Percentiles rank a stretch among this genome's conserved stretches.
phyloP scores from a whole-genome alignment of 352 stramenopile genomes.

The Phytophthora vignae region DNA sequence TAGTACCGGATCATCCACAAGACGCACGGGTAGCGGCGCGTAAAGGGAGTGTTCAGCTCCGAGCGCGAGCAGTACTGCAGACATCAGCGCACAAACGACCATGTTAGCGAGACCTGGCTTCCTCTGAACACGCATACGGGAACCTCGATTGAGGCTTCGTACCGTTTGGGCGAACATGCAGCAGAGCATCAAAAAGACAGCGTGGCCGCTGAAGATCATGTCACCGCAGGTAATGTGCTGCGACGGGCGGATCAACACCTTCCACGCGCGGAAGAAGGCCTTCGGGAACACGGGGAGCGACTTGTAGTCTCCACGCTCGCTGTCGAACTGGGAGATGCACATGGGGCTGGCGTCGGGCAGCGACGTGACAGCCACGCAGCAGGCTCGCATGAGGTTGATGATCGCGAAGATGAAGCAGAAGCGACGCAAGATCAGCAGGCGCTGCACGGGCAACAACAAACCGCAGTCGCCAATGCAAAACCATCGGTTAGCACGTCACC shows the following conservation, averaged over 20 bases:
- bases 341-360: conserved; percentile 86
- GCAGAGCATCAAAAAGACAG: conserved; percentile 87
- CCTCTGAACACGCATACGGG: background rate
- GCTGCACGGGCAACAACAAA: conserved; percentile 38
- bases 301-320: conserved; percentile 77
- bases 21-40: conserved; percentile 71
- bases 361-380: conserved; percentile 87
- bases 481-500: background rate
- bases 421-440: conserved; percentile 82
- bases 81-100: conserved; percentile 8
- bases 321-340: conserved; percentile 89
- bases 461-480: conserved; percentile 3
- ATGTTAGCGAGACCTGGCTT: conserved; percentile 8
- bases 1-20: conserved; percentile 87
- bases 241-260: conserved; percentile 83
- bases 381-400: conserved; percentile 90
- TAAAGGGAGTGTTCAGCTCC: conserved; percentile 90
- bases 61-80: conserved; percentile 77
- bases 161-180: conserved; percentile 85
- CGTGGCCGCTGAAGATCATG: conserved; percentile 91
- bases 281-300: conserved; percentile 88
- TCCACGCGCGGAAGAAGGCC: conserved; percentile 82
- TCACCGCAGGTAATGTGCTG: conserved; percentile 91
- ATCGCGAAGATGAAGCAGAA: conserved; percentile 87
- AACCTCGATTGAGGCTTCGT: conserved; percentile 2